Evolutionary conservation across 352 stramenopile genomes (phyloP), one percentile per base, ranked within the genome.

Genomic region (Phytopythium oedochilum): DNA sequence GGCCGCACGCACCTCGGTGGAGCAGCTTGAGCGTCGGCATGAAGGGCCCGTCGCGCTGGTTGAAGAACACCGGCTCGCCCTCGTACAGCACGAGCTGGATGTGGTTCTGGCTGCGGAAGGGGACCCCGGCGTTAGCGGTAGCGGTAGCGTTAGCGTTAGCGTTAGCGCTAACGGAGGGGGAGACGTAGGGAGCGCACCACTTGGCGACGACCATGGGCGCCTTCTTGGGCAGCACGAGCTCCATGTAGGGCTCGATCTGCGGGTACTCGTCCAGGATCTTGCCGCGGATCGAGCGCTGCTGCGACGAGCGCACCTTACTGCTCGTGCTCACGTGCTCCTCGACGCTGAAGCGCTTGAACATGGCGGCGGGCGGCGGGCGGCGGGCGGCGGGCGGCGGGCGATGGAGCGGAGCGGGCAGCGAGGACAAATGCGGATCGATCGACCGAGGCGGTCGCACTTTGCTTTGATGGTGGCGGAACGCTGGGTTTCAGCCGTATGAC

Each of bases 271-370:
- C 88, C 29, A 96, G 54, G 54, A 99, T 94, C 69, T 96, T 93
- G 42, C 78, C 74, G 61, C 96, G 96, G 63, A 99, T 98, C 42
- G 82, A 89, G 31, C 97, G 88, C 79, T 98, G 96, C 46, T 98
- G 93, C 53, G 93, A 98, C 35, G 92, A 94, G 77, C 99, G 99
- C 48, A 99, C 88, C 77, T 99, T 96, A 64, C 95, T 98, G 66
- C 92, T 98, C 39, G 75, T 88, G 46, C 89, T 98, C 61, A 98
- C 79, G 76, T 98, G 90, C 63, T 97, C 92, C 10, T 92, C 87
- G 50, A 94, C 76, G 35, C 88, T 93, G 64, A 99, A 99, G 60
- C 84, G 89, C 80, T 98, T 98, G 72, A 98, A 99, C 93, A 98
- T 94, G 63, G 36, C 43, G 53, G 20, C 50, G n/a, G 31, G 14